Conservation (phyloP, 768 basidiomycete genomes). For the Pholiota molesta region DNA sequence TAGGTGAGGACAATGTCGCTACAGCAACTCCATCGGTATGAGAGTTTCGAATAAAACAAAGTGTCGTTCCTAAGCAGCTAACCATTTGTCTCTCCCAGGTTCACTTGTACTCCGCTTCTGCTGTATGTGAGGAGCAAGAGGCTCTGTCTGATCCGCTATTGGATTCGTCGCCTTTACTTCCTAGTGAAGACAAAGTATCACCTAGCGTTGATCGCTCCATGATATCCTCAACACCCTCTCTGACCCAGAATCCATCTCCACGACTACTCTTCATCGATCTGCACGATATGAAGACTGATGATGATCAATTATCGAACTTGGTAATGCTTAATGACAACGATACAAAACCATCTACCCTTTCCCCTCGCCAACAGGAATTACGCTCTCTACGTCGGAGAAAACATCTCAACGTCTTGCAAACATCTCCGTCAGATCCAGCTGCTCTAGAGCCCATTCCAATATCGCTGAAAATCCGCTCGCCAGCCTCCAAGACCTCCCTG, state of each 20-base stretch:
- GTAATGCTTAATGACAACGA: neutral
- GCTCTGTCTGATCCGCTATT: slow-evolving; percentile 15
- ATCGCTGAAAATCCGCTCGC: slow-evolving; percentile 18
- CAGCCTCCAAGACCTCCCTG: neutral
- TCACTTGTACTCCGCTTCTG: neutral
- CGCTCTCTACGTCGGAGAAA: slow-evolving; percentile 44
- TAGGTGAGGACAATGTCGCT: slow-evolving; percentile 18
- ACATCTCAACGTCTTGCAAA: slow-evolving; percentile 31
- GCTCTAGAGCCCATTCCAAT: slow-evolving; percentile 28
- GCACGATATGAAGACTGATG: slow-evolving; percentile 4
- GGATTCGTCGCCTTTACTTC: slow-evolving; percentile 6
- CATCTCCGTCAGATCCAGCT: slow-evolving; percentile 20
- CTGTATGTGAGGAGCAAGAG: neutral
- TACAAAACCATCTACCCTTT: slow-evolving; percentile 3
- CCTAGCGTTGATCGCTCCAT: slow-evolving; percentile 26
- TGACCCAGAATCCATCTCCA: slow-evolving; percentile 16
- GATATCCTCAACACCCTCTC: slow-evolving; percentile 1
- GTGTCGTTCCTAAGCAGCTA: neutral
- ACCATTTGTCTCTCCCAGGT: slow-evolving; percentile 1
- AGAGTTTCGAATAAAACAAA: neutral
- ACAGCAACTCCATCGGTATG: slow-evolving; percentile 24
- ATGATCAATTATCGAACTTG: neutral
- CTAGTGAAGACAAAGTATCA: slow-evolving; percentile 14
- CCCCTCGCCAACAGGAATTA: slow-evolving; percentile 15
- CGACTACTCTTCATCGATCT: slow-evolving; percentile 9